Base-by-base conservation (phyloP, 331 rosid species). In the Saraca asoca region DNA sequence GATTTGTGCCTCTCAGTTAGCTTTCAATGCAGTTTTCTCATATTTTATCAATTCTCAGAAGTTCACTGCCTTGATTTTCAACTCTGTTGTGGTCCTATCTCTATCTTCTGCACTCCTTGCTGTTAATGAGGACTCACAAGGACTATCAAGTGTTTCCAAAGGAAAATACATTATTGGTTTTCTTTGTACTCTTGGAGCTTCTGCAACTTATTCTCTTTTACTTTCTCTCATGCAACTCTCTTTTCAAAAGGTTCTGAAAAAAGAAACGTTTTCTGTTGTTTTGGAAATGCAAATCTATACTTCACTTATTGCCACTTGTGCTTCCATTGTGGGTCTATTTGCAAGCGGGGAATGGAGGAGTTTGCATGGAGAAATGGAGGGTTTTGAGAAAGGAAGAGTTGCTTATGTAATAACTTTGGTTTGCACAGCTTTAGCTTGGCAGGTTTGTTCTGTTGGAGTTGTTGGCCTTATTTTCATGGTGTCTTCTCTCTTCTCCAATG, bases 401-500 rank as follows among this genome's bases (percentile, higher is more conserved):
- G 70, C 72, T 16, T 89, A 89, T 42, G 80, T 82, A 45, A 51
- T 77, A 81, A 80, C 85, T 11, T 66, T 86, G 74, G 83, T 84
- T 46, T 73, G 82, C 69, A 64, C 84, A 11, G 87, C 91, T 1
- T 69, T 89, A 68, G 75, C 85, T 60, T 89, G 94, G 94, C 91
- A 89, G 69, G 64, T 81, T 51, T 86, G 83, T 74, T 77, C 87
- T 12, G 87, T 89, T 62, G 93, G 90, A 46, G 85, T 82, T 11
- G 83, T 89, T 49, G 88, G 88, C 11, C 74, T 89, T 58, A 80
- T 89, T 51, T 89, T 78, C 29, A 62, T 82, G 53, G 96, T 82
- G 11, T 84, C 91, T 58, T 84, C 94, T n/a, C 77, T 89, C 19
- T 89, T 89, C 83, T 89, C 96, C 13, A 86, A 89, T 58, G 87